Conservation (phyloP, 2,329 filamentous ascomycete genomes). For the Malbranchea zuffiana region DNA sequence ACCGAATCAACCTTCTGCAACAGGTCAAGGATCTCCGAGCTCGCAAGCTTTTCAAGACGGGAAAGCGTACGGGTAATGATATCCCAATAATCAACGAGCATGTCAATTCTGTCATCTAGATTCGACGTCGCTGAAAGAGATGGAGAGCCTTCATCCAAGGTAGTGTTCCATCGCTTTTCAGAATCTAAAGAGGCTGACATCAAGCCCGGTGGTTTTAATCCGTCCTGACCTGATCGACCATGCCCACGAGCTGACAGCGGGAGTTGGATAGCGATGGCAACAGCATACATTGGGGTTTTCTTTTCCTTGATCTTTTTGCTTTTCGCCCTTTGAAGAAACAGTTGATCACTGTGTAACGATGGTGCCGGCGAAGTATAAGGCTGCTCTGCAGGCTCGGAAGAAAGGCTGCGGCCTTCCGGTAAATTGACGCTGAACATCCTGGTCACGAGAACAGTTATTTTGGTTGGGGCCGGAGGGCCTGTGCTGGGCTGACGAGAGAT, state of each 20-base stretch:
- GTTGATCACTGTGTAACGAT: constrained; percentile 26
- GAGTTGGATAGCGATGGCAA: constrained; percentile 47
- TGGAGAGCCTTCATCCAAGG: constrained; percentile 33
- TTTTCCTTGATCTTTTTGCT: constrained; percentile 40
- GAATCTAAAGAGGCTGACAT: constrained; percentile 35
- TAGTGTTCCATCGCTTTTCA: constrained; percentile 29
- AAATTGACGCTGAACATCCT: constrained; percentile 49
- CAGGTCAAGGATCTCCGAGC: constrained; percentile 41
- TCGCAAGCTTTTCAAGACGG: constrained; percentile 42
- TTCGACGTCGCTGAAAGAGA: constrained; percentile 38
- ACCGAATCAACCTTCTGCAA: constrained; percentile 39
- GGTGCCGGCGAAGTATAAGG: constrained; percentile 21
- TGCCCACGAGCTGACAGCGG: constrained; percentile 31
- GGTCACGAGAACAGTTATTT: constrained; percentile 47
- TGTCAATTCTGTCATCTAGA: constrained; percentile 44
- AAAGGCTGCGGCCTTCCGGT: constrained; percentile 34
- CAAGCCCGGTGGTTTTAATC: constrained; percentile 16
- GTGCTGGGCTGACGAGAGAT: constrained; percentile 18
- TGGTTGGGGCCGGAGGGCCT: constrained; percentile 22
- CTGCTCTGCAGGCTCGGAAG: constrained; percentile 26
- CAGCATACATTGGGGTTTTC: constrained; percentile 49
- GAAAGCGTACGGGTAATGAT: constrained; percentile 47
- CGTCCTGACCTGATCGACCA: constrained; percentile 25
- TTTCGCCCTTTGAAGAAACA: constrained; percentile 30
- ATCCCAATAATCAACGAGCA: constrained; percentile 49